Base-by-base conservation (phyloP, 805 yeast species). In the Yarrowia sp. region DNA sequence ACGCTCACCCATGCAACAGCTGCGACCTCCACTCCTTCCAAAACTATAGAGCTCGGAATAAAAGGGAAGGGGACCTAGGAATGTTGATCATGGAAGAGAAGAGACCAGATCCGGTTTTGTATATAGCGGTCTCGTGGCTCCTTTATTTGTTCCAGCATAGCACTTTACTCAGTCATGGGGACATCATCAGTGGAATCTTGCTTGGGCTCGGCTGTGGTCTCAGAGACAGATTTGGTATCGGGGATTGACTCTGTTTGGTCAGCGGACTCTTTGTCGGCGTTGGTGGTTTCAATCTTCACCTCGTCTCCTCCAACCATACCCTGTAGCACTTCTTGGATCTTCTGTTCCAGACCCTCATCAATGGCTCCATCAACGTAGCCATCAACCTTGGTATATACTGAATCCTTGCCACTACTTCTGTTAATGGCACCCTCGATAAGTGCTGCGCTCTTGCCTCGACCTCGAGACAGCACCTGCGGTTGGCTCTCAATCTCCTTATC, bases 361-460 rank as follows among this genome's bases (percentile, higher is more conserved):
- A 68, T 43, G 8, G 62, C 62, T 32, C 62, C 26, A 16, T 43
- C 59, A 35, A 68, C 52, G 28, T 54, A 66, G 5, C 64, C 65
- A 21, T 64, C 65, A 1, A 64, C 56, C n/a, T 69, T 68, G 43
- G 64, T 66, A 19, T 26, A 24, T 24, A 66, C 66, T n/a, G 67
- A 59, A 22, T 68, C 67, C 12, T 62, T 40, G 12, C 64, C 67
- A 24, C 46, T 52, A 35, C 62, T 65, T 21, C 70, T 62, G 40
- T 62, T 67, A 26, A 70, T 62, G 14, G 65, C 65, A 4, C 70
- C 70, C 52, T 71, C 73, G 6, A 70, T 56, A n/a, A 70, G 38
- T 4, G 70, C 71, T 10, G 71, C 72, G 5, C 71, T 66, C 46
- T 69, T 71, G 26, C 68, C 67, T 32, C 71, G 61, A 22, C 70